phyloP scores from a whole-genome alignment of 352 stramenopile genomes.

The Aphanomyces astaci region DNA sequence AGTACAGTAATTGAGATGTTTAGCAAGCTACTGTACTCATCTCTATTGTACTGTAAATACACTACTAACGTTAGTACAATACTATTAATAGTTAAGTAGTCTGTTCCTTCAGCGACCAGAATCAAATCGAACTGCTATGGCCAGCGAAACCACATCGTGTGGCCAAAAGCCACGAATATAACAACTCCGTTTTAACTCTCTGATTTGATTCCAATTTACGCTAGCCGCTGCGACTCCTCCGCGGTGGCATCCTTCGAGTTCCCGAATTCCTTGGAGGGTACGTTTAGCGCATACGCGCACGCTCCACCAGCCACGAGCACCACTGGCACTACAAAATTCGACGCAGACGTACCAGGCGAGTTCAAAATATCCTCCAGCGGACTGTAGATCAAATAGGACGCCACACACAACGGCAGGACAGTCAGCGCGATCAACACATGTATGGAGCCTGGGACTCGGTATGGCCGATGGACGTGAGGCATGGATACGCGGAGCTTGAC shows the following conservation, averaged over 20 bases:
- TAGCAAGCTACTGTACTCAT: too few species aligned
- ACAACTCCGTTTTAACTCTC: neutral
- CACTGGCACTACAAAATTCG: neutral
- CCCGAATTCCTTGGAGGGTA: neutral
- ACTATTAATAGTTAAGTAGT: too few species aligned
- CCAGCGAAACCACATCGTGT: too few species aligned
- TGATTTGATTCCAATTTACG: neutral
- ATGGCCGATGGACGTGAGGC: slow-evolving; percentile 61
- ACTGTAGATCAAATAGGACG: slow-evolving; percentile 9
- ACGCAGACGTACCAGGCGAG: too few species aligned
- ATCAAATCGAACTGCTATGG: too few species aligned
- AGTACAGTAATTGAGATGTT: too few species aligned
- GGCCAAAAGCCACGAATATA: too few species aligned
- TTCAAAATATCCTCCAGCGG: neutral
- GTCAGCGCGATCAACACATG: neutral
- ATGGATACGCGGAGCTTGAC: slow-evolving; percentile 74
- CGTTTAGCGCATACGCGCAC: neutral
- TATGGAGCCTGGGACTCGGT: slow-evolving; percentile 9
- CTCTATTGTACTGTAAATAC: too few species aligned
- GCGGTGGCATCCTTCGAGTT: neutral
- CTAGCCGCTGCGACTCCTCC: neutral
- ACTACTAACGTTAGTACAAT: too few species aligned
- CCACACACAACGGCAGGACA: neutral
- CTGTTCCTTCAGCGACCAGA: too few species aligned
- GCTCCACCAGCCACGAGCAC: neutral